Evolutionary conservation across 139 green algal genomes (phyloP).

Genomic region (Ettlia oleoabundans): DNA sequence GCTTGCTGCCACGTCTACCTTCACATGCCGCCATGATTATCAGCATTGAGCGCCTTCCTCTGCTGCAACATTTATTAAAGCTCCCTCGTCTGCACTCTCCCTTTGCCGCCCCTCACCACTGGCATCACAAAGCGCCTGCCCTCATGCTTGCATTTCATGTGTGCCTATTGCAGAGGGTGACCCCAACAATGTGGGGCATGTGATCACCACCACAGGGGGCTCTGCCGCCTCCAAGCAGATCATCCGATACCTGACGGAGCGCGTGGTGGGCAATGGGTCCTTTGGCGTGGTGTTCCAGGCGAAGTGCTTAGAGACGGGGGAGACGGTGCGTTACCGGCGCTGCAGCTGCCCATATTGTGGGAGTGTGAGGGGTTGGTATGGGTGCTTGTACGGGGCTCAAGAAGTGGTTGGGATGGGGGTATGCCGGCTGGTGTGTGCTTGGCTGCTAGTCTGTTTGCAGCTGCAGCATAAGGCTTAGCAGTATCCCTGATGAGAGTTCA

Average conservation of each 20-base stretch:
- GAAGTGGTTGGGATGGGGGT: no score
- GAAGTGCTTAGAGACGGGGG: slow-evolving; percentile 91
- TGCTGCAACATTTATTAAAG: no score
- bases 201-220: slow-evolving; percentile 57
- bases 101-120: neutral
- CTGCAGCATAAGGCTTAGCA: no score
- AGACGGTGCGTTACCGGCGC: slow-evolving; percentile 69
- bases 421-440: no score
- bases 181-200: slow-evolving; percentile 57
- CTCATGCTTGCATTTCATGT: neutral
- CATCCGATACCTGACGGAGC: slow-evolving; percentile 89
- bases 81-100: no score
- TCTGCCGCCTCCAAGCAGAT: slow-evolving; percentile 49
- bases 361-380: no score
- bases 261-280: slow-evolving; percentile 96
- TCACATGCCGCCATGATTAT: no score
- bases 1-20: no score
- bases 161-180: slow-evolving; percentile 55
- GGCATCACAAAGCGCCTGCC: neutral
- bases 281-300: slow-evolving; percentile 99
- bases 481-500: no score
- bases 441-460: no score
- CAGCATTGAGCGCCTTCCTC: neutral
- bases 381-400: no score
- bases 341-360: neutral